Evolutionary conservation across 148 eudicot species (phyloP).

Genomic region (Arbutus unedo): DNA sequence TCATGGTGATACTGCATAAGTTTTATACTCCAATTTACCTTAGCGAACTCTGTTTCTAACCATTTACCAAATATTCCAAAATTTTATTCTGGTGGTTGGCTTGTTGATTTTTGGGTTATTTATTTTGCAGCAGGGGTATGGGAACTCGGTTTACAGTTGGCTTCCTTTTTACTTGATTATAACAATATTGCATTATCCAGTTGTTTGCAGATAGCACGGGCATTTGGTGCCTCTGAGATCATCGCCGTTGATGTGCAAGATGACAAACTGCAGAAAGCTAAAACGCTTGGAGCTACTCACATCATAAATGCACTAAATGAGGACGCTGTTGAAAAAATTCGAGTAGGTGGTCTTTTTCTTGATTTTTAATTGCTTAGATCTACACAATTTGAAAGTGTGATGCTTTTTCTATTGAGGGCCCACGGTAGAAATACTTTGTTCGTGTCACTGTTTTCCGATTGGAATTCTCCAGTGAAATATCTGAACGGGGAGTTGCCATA

Average conservation of each 20-base stretch:
- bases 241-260: conserved; percentile 95
- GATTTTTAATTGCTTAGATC: neutral
- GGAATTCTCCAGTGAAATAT: neutral
- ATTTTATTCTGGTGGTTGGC: neutral
- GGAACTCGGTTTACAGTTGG: neutral
- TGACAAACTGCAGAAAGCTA: conserved; percentile 84
- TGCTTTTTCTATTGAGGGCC: neutral
- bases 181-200: conserved; percentile 43
- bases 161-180: conserved; percentile 11
- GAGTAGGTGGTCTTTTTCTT: conserved; percentile 34
- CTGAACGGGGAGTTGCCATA: neutral
- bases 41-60: neutral
- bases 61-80: neutral
- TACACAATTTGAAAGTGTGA: neutral
- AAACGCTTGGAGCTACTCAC: conserved; percentile 83
- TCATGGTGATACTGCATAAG: neutral
- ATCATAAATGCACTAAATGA: conserved; percentile 63
- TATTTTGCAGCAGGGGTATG: neutral
- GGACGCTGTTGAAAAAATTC: conserved; percentile 81
- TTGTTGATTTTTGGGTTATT: neutral
- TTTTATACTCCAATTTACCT: neutral
- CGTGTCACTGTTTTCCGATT: neutral
- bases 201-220: conserved; percentile 98
- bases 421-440: neutral
- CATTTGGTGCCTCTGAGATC: conserved; percentile 93